These are phyloP conservation scores for Cyphellophora attinorum DNA, from an alignment of 2,329 filamentous ascomycete species.

Conservation along the genomic window DNA sequence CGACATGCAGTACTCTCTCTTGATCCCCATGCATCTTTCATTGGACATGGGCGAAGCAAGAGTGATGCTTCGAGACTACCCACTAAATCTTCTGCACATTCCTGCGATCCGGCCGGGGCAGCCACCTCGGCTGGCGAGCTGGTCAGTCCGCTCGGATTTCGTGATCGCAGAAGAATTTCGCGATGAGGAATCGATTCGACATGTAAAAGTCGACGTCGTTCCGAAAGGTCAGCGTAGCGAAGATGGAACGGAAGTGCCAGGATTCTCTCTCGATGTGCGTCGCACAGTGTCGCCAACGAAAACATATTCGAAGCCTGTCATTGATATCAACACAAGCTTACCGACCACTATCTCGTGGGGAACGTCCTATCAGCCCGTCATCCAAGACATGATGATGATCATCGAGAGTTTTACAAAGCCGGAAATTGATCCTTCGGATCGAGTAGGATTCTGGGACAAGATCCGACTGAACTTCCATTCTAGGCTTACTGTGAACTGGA, in stretches of 20 bases:
- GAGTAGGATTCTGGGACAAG: conserved; percentile 98
- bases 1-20: conserved; percentile 79
- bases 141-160: conserved; percentile 81
- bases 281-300: conserved; percentile 92
- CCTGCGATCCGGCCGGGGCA: conserved; percentile 73
- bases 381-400: conserved; percentile 99
- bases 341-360: conserved; percentile 95
- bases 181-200: conserved; percentile 66
- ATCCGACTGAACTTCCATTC: conserved; percentile 92
- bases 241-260: conserved; percentile 48
- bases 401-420: conserved; percentile 97
- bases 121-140: conserved; percentile 66
- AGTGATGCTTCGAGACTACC: conserved; percentile 84
- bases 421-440: conserved; percentile 83
- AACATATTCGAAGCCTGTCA: conserved; percentile 82
- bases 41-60: conserved; percentile 85
- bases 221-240: conserved; percentile 51
- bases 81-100: conserved; percentile 81
- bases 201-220: conserved; percentile 74
- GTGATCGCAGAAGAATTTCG: conserved; percentile 92
- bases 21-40: conserved; percentile 82
- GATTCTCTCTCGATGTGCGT: conserved; percentile 76
- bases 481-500: conserved; percentile 79
- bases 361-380: conserved; percentile 91
- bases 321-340: conserved; percentile 87